phyloP scores from a whole-genome alignment of 495 filamentous ascomycete species.

The Penicillium taxi region DNA sequence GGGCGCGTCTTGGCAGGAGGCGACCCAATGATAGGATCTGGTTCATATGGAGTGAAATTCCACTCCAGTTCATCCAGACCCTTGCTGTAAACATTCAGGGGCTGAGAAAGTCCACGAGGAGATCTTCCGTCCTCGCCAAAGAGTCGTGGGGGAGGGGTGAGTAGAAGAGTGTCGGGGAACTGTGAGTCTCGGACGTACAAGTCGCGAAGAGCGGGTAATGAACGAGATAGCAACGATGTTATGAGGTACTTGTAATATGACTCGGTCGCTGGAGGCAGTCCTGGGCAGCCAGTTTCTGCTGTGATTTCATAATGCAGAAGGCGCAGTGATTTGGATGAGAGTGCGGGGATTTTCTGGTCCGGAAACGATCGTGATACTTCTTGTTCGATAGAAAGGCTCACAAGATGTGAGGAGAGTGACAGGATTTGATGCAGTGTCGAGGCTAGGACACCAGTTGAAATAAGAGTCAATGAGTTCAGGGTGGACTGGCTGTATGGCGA shows the following conservation, averaged over 20 bases:
- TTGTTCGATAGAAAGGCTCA: constrained; percentile 57
- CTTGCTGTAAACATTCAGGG: constrained; percentile 78
- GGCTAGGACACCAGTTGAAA: constrained; percentile 57
- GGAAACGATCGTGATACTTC: constrained; percentile 60
- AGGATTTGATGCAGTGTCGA: constrained; percentile 58
- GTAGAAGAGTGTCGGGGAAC: constrained; percentile 68
- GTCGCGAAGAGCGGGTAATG: constrained; percentile 60
- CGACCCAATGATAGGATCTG: constrained; percentile 26
- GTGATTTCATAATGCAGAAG: constrained; percentile 78
- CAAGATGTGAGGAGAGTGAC: constrained; percentile 51
- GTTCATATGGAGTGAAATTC: constrained; percentile 61
- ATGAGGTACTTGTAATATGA: constrained; percentile 87
- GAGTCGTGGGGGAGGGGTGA: constrained; percentile 50
- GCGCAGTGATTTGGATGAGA: constrained; percentile 58
- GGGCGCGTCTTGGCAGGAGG: constrained; percentile 42
- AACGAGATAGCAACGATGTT: constrained; percentile 63
- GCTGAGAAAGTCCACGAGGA: constrained; percentile 45
- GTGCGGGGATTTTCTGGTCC: constrained; percentile 47
- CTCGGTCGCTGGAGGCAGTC: constrained; percentile 50
- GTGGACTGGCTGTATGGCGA: constrained; percentile 36
- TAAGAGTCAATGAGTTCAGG: constrained; percentile 55
- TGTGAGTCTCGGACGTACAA: constrained; percentile 79
- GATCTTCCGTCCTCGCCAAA: constrained; percentile 26
- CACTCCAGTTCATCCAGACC: constrained; percentile 78
- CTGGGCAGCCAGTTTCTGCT: constrained; percentile 40